Evolutionary conservation across 2,329 filamentous ascomycete genomes (phyloP).

Genomic region (Dothistroma septosporum): DNA sequence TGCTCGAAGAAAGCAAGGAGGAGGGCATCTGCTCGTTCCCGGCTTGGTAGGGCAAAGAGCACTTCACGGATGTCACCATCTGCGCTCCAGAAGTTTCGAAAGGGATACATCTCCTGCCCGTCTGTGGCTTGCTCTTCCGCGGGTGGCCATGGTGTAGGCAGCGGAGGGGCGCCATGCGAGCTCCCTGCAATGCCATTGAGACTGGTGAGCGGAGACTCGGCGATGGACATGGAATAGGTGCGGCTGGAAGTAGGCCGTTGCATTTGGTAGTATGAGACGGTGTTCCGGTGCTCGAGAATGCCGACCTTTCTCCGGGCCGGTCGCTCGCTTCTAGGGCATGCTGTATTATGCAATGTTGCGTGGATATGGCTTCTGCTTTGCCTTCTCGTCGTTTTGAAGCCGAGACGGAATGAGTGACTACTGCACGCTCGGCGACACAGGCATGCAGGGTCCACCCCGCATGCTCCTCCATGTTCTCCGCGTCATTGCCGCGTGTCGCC

Average conservation of each 20-base stretch:
- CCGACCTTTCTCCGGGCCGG: too few relatives aligned
- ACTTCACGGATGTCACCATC: conserved; percentile 8
- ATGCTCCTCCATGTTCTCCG: too few relatives aligned
- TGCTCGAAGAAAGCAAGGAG: conserved; percentile 7
- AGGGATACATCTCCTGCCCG: background rate
- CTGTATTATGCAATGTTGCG: too few relatives aligned
- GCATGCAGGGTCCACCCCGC: too few relatives aligned
- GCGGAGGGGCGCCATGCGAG: background rate
- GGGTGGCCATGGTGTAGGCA: background rate
- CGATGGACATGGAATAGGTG: background rate
- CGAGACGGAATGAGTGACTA: too few relatives aligned
- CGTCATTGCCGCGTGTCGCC: too few relatives aligned
- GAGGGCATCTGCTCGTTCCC: conserved; percentile 6
- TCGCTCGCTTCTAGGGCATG: too few relatives aligned
- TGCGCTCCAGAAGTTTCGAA: conserved; percentile 9
- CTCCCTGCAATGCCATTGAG: background rate
- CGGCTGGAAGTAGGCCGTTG: background rate
- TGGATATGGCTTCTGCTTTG: too few relatives aligned
- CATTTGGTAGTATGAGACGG: background rate
- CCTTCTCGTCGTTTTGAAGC: too few relatives aligned
- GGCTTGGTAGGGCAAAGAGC: conserved; percentile 6
- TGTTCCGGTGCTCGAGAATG: too few relatives aligned
- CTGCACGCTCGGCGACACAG: too few relatives aligned
- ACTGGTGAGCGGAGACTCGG: background rate
- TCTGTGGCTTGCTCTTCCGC: background rate